Evolutionary conservation across 805 yeast species (phyloP).

Genomic region (Yarrowia bubula): DNA sequence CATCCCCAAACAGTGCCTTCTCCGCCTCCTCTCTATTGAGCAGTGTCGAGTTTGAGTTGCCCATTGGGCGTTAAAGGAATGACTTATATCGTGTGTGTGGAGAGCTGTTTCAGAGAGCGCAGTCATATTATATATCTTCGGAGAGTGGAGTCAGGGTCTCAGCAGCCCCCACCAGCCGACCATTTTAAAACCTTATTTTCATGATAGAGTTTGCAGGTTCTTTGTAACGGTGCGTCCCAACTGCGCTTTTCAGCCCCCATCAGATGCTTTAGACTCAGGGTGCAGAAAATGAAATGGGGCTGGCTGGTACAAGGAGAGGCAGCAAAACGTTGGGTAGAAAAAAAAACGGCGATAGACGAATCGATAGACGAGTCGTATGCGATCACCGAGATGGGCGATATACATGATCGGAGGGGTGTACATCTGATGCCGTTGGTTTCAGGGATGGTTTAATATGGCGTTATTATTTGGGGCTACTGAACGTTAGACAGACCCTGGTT

Average conservation of each 20-base stretch:
- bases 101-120: neutral
- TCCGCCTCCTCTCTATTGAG: constrained; percentile 27
- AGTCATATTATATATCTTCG: too few species aligned
- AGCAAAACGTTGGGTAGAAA: neutral
- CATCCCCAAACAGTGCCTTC: constrained; percentile 22
- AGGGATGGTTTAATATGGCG: neutral
- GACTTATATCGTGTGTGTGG: neutral
- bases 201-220: neutral
- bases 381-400: neutral
- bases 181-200: neutral
- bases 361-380: neutral
- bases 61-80: constrained; percentile 13
- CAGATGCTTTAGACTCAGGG: neutral
- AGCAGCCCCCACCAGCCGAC: constrained; percentile 7
- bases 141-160: neutral
- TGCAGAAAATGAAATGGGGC: constrained; percentile 3
- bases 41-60: constrained; percentile 24
- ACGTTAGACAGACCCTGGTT: too few species aligned
- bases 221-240: neutral
- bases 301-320: neutral
- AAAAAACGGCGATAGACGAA: neutral
- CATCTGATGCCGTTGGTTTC: neutral
- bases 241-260: constrained; percentile 16
- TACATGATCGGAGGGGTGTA: neutral
- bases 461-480: too few species aligned